Percentiles rank a stretch among this genome's conserved stretches.
Evolutionary conservation across 306 rosid species (phyloP).

Genomic region (Alnus glutinosa): DNA sequence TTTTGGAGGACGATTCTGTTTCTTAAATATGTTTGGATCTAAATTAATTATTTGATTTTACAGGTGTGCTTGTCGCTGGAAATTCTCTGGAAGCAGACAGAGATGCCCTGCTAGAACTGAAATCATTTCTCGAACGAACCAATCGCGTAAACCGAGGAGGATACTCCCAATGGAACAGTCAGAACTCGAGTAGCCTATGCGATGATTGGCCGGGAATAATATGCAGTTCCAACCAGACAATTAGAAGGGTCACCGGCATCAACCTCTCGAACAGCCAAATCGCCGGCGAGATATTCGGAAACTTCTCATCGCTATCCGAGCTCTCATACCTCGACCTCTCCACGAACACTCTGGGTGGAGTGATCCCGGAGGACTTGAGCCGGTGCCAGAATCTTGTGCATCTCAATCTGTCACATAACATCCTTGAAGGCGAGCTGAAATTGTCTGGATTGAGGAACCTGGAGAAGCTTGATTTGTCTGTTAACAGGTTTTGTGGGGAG

Average conservation of each 20-base stretch:
- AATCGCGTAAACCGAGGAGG: constrained; percentile 59
- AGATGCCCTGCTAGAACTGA: constrained; percentile 57
- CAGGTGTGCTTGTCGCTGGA: constrained; percentile 46
- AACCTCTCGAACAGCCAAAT: constrained; percentile 42
- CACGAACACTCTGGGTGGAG: constrained; percentile 56
- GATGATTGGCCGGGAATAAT: constrained; percentile 50
- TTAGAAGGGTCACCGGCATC: constrained; percentile 49
- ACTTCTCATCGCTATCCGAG: constrained; percentile 67
- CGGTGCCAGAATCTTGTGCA: constrained; percentile 51
- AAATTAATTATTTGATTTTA: background rate
- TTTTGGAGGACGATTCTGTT: constrained; percentile 3
- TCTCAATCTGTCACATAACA: constrained; percentile 78
- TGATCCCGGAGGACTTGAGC: constrained; percentile 60
- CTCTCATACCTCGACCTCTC: constrained; percentile 76
- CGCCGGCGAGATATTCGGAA: constrained; percentile 55
- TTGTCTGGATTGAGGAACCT: constrained; percentile 56
- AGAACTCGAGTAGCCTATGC: constrained; percentile 49
- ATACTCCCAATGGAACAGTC: constrained; percentile 60
- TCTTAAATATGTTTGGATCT: too few relatives aligned
- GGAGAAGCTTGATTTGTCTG: constrained; percentile 61
- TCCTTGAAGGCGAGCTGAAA: constrained; percentile 48
- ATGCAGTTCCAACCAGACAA: constrained; percentile 33
- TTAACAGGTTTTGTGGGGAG: constrained; percentile 65
- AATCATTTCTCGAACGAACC: constrained; percentile 46
- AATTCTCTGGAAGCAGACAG: constrained; percentile 58